Conservation (phyloP, 2,329 filamentous ascomycete genomes). For the Ophiocordyceps sinensis region DNA sequence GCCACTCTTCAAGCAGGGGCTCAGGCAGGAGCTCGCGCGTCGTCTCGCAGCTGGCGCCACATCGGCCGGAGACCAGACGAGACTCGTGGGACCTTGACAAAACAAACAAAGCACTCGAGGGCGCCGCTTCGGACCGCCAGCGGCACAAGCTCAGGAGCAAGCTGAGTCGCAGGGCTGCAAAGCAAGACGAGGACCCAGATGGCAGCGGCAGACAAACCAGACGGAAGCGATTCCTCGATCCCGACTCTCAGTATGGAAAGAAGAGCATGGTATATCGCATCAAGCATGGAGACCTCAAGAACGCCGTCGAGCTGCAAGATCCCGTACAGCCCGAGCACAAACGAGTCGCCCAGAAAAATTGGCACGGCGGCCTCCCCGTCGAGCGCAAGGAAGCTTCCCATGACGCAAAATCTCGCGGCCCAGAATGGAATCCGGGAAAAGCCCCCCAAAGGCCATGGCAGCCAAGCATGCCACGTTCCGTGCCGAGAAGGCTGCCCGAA, state of each 20-base stretch:
- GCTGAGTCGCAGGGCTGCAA: constrained; percentile 25
- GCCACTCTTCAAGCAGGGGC: too few species aligned
- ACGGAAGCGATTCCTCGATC: constrained; percentile 36
- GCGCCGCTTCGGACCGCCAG: constrained; percentile 14
- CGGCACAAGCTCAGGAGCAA: constrained; percentile 36
- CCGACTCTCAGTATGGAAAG: constrained; percentile 34
- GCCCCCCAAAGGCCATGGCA: too few species aligned
- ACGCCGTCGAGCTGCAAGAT: constrained; percentile 10
- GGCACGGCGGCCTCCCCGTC: too few species aligned
- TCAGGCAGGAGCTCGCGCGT: background rate
- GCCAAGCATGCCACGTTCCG: too few species aligned
- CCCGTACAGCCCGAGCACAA: constrained; percentile 4
- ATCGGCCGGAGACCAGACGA: background rate
- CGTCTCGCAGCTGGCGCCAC: too few species aligned
- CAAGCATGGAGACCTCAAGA: constrained; percentile 27
- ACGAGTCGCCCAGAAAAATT: too few species aligned
- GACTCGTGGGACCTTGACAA: constrained; percentile 4
- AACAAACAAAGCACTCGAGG: constrained; percentile 12
- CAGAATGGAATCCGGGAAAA: too few species aligned
- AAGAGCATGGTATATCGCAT: constrained; percentile 40
- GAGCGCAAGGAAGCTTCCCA: too few species aligned
- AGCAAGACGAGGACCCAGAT: constrained; percentile 16
- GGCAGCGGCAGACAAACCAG: constrained; percentile 26
- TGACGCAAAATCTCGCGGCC: too few species aligned
- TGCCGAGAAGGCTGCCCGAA: too few species aligned